Evolutionary conservation across 1,284 basidiomycete species (phyloP).

Genomic region (Marasmius fiardii): DNA sequence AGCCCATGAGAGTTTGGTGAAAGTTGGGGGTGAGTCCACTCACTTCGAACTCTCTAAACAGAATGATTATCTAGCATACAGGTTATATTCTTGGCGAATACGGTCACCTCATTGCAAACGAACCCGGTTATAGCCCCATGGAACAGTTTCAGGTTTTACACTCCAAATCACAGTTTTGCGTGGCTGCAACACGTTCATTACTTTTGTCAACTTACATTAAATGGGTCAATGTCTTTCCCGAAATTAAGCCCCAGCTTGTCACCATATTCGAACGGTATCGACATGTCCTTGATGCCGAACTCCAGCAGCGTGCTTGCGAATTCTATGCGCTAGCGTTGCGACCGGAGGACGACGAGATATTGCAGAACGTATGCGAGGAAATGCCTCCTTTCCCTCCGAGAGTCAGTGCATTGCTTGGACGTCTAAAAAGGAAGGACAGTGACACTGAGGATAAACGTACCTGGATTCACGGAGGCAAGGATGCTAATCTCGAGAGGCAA

Average conservation of each 20-base stretch:
- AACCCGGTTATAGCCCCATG: slow-evolving; percentile 87
- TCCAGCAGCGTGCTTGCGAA: slow-evolving; percentile 98
- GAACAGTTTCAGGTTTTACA: slow-evolving; percentile 96
- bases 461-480: slow-evolving; percentile 94
- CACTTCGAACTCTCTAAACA: neutral
- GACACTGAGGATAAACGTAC: slow-evolving; percentile 92
- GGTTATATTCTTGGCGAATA: slow-evolving; percentile 98
- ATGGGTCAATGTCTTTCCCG: slow-evolving; percentile 99
- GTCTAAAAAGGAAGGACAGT: slow-evolving; percentile 85
- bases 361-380: slow-evolving; percentile 96
- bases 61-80: slow-evolving; percentile 25
- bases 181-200: slow-evolving; percentile 88
- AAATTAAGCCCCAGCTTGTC: slow-evolving; percentile 92
- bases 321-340: slow-evolving; percentile 84
- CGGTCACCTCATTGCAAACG: slow-evolving; percentile 96
- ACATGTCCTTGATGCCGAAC: slow-evolving; percentile 95
- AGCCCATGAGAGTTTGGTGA: slow-evolving; percentile 97
- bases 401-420: slow-evolving; percentile 83
- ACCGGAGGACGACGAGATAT: slow-evolving; percentile 85
- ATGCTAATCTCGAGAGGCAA: slow-evolving; percentile 80
- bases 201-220: slow-evolving; percentile 98
- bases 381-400: slow-evolving; percentile 98
- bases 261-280: slow-evolving; percentile 98
- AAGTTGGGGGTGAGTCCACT: slow-evolving; percentile 77
- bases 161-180: slow-evolving; percentile 93